Evolutionary conservation across 352 stramenopile genomes (phyloP).

Genomic region (Pythium pectinolyticum): DNA sequence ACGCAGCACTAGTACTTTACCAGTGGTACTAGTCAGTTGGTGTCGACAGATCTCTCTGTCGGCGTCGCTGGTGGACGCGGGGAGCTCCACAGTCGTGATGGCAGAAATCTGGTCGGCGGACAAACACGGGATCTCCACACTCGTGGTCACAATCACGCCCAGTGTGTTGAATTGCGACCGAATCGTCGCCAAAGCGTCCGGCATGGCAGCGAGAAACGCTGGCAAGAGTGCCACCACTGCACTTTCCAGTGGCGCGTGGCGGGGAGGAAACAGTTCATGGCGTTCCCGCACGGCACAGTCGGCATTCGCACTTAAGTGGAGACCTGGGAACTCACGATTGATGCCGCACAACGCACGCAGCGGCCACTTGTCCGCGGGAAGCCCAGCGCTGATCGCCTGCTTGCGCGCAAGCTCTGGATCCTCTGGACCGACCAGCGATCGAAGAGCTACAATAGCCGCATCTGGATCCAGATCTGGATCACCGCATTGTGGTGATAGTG

Average conservation of each 20-base stretch:
- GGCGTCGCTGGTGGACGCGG: neutral
- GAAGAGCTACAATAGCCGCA: conserved; percentile 39
- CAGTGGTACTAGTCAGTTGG: neutral
- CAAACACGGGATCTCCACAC: conserved; percentile 8
- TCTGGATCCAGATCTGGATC: conserved; percentile 10
- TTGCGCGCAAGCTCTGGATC: conserved; percentile 50
- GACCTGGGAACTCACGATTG: conserved; percentile 56
- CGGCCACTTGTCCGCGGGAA: conserved; percentile 46
- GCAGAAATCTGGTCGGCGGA: conserved; percentile 14
- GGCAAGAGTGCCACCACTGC: conserved; percentile 45
- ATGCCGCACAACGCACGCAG: conserved; percentile 76
- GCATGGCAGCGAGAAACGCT: conserved; percentile 31
- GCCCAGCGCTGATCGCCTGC: conserved; percentile 35
- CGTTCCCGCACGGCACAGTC: conserved; percentile 62
- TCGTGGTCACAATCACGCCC: conserved; percentile 30
- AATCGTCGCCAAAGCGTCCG: conserved; percentile 29
- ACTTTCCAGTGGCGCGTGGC: conserved; percentile 27
- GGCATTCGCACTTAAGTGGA: conserved; percentile 59
- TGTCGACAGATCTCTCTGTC: conserved; percentile 8
- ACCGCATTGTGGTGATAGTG: too few species aligned
- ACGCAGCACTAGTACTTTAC: conserved; percentile 20
- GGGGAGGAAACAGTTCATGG: conserved; percentile 55
- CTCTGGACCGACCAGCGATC: conserved; percentile 55
- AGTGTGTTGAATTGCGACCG: conserved; percentile 31
- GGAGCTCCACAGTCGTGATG: conserved; percentile 9